Percentiles rank a stretch among this genome's conserved stretches.
These are phyloP conservation scores for Uncinocarpus reesii DNA, from an alignment of 2,329 filamentous ascomycete genomes.

Conservation along the genomic window DNA sequence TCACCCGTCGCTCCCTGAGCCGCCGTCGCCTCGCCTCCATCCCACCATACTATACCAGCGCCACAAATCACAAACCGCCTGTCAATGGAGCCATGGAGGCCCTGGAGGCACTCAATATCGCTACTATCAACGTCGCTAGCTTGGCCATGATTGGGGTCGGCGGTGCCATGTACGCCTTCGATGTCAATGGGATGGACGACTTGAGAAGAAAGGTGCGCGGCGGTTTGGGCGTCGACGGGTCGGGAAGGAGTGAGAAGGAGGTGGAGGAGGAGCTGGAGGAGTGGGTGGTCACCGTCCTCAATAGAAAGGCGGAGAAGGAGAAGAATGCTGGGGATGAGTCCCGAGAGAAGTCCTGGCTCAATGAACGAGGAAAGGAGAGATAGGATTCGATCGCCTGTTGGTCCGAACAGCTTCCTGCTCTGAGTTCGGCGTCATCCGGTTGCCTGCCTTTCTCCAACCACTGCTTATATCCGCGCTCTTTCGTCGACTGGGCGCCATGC, in stretches of 20 bases:
- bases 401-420: too few species aligned
- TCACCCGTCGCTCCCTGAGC: conserved; percentile 61
- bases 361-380: conserved; percentile 17
- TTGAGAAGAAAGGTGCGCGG: conserved; percentile 50
- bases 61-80: conserved; percentile 33
- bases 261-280: conserved; percentile 46
- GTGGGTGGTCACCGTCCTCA: conserved; percentile 42
- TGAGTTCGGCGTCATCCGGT: too few species aligned
- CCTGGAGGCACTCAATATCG: conserved; percentile 70
- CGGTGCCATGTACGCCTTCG: conserved; percentile 63
- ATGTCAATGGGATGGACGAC: conserved; percentile 61
- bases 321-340: conserved; percentile 23
- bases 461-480: too few species aligned
- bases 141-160: conserved; percentile 66
- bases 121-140: conserved; percentile 73
- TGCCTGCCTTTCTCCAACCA: too few species aligned
- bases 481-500: too few species aligned
- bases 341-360: conserved; percentile 12
- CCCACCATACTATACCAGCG: conserved; percentile 59
- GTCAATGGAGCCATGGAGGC: conserved; percentile 63
- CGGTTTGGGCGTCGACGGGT: conserved; percentile 50
- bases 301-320: conserved; percentile 39
- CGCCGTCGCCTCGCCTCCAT: conserved; percentile 51
- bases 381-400: neutral
- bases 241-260: conserved; percentile 40